phyloP scores from a whole-genome alignment of 331 rosid species.

The Quercus tomentella region DNA sequence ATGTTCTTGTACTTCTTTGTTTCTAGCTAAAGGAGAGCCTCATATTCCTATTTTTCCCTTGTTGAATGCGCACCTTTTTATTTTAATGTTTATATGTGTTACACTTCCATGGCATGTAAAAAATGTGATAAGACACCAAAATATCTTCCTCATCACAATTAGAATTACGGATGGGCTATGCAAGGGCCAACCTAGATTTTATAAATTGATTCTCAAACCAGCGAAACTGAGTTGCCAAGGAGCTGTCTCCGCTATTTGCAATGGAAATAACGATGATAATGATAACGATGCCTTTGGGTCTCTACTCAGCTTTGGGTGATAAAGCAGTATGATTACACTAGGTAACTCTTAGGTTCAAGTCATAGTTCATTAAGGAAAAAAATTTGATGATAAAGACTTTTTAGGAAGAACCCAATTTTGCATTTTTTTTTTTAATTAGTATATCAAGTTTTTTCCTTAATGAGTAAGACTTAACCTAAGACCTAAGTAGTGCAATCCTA shows the following conservation, averaged over 20 bases:
- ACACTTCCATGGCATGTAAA: neutral
- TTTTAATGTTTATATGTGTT: neutral
- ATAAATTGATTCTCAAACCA: no score
- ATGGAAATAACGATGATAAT: no score
- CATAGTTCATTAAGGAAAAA: neutral
- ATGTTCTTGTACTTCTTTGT: conserved; percentile 34
- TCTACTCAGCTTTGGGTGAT: neutral
- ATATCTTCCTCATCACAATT: neutral
- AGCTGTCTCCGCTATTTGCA: no score
- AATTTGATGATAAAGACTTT: neutral
- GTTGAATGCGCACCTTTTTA: neutral
- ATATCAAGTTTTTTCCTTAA: no score
- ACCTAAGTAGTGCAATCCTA: no score
- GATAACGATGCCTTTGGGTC: neutral
- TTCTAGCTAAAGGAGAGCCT: neutral
- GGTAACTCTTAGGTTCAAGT: neutral
- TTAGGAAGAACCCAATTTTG: neutral
- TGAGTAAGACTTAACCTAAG: no score
- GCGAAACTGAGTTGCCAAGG: no score
- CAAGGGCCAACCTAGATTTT: neutral
- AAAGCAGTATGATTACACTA: neutral
- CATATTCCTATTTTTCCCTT: neutral
- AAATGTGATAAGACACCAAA: neutral
- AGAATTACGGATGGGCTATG: neutral
- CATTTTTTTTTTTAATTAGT: no score